These are phyloP conservation scores for Alopecurus myosuroides DNA, from an alignment of 176 grass and related monocot genomes.

Conservation along the genomic window DNA sequence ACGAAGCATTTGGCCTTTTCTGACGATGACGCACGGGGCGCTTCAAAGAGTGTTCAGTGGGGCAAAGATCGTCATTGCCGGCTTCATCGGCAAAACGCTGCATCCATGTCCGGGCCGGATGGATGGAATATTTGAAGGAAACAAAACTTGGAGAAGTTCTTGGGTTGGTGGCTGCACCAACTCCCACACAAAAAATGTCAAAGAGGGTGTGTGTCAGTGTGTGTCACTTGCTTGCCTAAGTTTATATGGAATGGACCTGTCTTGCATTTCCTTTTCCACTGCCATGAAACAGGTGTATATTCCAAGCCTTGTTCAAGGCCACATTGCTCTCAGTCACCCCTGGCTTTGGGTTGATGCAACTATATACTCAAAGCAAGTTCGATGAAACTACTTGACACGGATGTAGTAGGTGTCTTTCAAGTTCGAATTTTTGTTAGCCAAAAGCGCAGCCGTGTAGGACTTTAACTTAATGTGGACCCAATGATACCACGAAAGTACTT, in stretches of 20 bases:
- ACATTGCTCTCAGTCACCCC: conserved; percentile 10
- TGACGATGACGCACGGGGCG: conserved; percentile 18
- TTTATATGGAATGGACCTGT: conserved; percentile 18
- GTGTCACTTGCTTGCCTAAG: conserved; percentile 32
- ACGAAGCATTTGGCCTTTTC: conserved; percentile 27
- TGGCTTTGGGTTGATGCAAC: neutral
- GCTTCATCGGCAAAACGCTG: conserved; percentile 30
- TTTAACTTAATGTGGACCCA: neutral
- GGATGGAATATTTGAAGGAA: conserved; percentile 7
- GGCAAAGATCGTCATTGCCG: conserved; percentile 53
- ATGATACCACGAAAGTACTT: neutral
- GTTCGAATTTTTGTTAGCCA: neutral
- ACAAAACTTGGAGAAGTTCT: conserved; percentile 32
- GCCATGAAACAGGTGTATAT: neutral
- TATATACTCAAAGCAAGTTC: neutral
- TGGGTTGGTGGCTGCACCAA: conserved; percentile 57
- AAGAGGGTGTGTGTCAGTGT: conserved; percentile 38
- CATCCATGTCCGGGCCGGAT: neutral
- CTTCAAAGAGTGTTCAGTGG: conserved; percentile 30
- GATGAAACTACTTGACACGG: neutral
- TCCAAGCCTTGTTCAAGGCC: neutral
- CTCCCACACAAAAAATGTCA: conserved; percentile 39
- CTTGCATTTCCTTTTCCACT: conserved; percentile 24
- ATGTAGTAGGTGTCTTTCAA: neutral
- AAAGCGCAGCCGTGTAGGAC: neutral